Evolutionary conservation across 2,329 filamentous ascomycete species (phyloP).

Genomic region (Aaosphaeria arxii): DNA sequence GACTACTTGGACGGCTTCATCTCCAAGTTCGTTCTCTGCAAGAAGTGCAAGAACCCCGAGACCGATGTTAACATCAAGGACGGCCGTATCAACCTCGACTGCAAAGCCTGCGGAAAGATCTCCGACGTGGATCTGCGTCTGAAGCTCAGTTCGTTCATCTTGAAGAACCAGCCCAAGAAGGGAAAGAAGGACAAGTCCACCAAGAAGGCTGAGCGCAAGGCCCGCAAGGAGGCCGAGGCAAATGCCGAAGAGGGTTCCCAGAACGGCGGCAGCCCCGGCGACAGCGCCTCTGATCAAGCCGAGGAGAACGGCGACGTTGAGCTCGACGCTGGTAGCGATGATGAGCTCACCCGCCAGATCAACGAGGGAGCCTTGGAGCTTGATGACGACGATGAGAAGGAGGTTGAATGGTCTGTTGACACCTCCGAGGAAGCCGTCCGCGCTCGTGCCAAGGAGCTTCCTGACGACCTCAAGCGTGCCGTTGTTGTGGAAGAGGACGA

Average conservation of each 20-base stretch:
- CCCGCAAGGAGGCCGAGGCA: slow-evolving; percentile 69
- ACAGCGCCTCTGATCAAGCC: slow-evolving; percentile 64
- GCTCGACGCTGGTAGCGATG: slow-evolving; percentile 76
- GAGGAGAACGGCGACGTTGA: slow-evolving; percentile 65
- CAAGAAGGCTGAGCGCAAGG: slow-evolving; percentile 82
- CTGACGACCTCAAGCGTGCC: slow-evolving; percentile 91
- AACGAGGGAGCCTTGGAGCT: slow-evolving; percentile 69
- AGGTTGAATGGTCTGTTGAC: slow-evolving; percentile 94
- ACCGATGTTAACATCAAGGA: slow-evolving; percentile 96
- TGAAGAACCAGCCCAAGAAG: slow-evolving; percentile 94
- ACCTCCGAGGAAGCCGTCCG: slow-evolving; percentile 94
- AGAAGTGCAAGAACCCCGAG: slow-evolving; percentile 99
- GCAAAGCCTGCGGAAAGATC: slow-evolving; percentile 96
- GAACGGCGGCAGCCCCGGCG: slow-evolving; percentile 61
- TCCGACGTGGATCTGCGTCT: slow-evolving; percentile 87
- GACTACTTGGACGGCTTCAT: slow-evolving; percentile 99
- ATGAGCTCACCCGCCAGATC: slow-evolving; percentile 80
- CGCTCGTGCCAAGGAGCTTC: slow-evolving; percentile 87
- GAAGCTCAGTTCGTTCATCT: slow-evolving; percentile 95
- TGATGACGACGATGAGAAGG: slow-evolving; percentile 68
- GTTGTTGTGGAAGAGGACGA: slow-evolving; percentile 81
- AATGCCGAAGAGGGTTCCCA: slow-evolving; percentile 53
- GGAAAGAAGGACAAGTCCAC: slow-evolving; percentile 95
- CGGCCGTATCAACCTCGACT: slow-evolving; percentile 86
- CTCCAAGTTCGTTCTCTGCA: slow-evolving; percentile 97